Percentiles rank a stretch among this genome's conserved stretches.
phyloP scores from a whole-genome alignment of 2,329 filamentous ascomycete species.

The Thelonectria discophora region DNA sequence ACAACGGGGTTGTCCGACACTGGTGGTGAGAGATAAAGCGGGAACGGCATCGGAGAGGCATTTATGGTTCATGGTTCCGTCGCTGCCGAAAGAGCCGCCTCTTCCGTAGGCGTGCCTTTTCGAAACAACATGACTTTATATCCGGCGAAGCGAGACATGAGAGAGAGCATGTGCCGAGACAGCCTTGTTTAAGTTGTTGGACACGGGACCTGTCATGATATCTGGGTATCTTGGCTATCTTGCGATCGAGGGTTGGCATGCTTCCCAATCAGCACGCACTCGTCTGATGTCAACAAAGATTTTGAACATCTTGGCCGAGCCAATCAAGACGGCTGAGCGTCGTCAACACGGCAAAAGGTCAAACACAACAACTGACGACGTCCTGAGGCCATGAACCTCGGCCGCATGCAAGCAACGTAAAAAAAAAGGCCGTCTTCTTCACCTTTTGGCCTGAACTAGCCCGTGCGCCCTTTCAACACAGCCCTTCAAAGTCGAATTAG shows the following conservation, averaged over 20 bases:
- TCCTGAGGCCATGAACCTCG: not conserved
- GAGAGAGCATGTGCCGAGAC: not conserved
- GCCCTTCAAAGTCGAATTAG: too few species aligned
- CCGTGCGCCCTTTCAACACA: slow-evolving; percentile 6
- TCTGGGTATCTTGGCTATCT: not conserved
- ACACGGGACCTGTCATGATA: not conserved
- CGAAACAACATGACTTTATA: not conserved
- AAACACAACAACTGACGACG: slow-evolving; percentile 13
- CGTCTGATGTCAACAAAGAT: slow-evolving; percentile 9
- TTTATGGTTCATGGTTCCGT: slow-evolving; percentile 18
- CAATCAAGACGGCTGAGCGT: slow-evolving; percentile 9
- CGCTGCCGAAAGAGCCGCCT: slow-evolving; percentile 24
- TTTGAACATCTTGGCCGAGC: slow-evolving; percentile 12
- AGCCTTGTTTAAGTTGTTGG: not conserved
- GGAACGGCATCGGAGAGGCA: slow-evolving; percentile 13
- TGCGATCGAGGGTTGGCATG: not conserved
- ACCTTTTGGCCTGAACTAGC: slow-evolving; percentile 8
- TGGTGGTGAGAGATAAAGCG: slow-evolving; percentile 10
- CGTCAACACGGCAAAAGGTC: slow-evolving; percentile 1
- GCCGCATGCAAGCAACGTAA: not conserved
- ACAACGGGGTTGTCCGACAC: not conserved
- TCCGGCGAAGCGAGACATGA: not conserved
- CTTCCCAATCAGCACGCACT: slow-evolving; percentile 2
- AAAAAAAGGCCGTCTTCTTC: not conserved
- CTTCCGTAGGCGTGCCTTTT: slow-evolving; percentile 13